Conservation (phyloP, 1,139 yeast genomes). For the Pichia terricola region DNA sequence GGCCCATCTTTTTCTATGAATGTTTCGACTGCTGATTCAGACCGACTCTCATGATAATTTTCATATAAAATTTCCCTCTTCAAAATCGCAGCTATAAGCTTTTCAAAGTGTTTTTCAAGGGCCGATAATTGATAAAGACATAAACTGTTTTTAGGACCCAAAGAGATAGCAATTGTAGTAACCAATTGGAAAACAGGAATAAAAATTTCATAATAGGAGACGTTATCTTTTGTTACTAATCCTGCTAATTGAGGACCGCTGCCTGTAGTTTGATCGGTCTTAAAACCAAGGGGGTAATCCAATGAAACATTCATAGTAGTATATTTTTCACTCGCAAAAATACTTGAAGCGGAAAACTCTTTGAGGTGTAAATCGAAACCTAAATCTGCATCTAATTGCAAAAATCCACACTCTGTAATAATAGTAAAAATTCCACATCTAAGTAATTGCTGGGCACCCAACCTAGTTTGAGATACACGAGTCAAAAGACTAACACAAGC, state of each 20-base stretch:
- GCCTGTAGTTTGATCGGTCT: background rate
- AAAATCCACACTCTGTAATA: conserved; percentile 46
- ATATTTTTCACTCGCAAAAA: conserved; percentile 19
- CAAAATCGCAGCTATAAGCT: conserved; percentile 55
- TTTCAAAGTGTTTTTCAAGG: conserved; percentile 45
- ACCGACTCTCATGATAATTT: conserved; percentile 1
- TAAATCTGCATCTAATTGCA: conserved; percentile 69
- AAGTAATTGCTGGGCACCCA: conserved; percentile 68
- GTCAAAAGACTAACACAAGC: conserved; percentile 60
- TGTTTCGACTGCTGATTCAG: background rate
- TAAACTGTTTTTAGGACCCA: conserved; percentile 69
- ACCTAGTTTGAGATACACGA: conserved; percentile 64
- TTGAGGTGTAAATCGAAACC: conserved; percentile 43
- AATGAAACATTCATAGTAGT: conserved; percentile 37
- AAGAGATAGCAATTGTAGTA: conserved; percentile 56
- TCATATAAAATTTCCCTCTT: conserved; percentile 53
- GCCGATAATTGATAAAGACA: conserved; percentile 48
- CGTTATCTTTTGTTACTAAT: conserved; percentile 3
- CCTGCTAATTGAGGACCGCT: no score
- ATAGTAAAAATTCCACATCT: conserved; percentile 65
- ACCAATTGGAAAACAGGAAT: conserved; percentile 74
- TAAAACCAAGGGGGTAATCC: conserved; percentile 36
- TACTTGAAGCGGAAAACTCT: conserved; percentile 7
- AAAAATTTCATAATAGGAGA: conserved; percentile 60
- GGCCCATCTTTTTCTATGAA: conserved; percentile 1